Percentiles rank a stretch among this genome's conserved stretches.
phyloP scores from a whole-genome alignment of 2,329 filamentous ascomycete species.

The Epichloe glyceriae region DNA sequence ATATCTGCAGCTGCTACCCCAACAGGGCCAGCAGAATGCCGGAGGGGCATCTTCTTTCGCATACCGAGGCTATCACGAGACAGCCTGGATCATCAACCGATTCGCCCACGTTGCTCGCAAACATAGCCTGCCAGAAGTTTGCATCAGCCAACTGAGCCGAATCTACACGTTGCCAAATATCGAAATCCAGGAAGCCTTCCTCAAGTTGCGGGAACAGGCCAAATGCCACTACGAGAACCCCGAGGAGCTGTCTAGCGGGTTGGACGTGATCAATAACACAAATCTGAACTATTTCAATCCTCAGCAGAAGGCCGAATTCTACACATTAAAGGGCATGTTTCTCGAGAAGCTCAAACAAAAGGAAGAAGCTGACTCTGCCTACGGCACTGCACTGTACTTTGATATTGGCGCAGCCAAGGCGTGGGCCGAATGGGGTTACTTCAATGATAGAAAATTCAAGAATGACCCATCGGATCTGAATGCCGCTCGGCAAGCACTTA shows the following conservation, averaged over 20 bases:
- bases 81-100: constrained; percentile 98
- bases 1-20: constrained; percentile 74
- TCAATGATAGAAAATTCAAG: constrained; percentile 94
- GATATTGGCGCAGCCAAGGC: constrained; percentile 93
- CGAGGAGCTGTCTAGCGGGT: constrained; percentile 76
- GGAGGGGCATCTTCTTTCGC: constrained; percentile 80
- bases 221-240: constrained; percentile 98
- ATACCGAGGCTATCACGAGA: constrained; percentile 95
- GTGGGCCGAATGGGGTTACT: constrained; percentile 98
- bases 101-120: constrained; percentile 97
- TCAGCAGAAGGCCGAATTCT: constrained; percentile 96
- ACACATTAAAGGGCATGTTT: constrained; percentile 99
- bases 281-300: constrained; percentile 97
- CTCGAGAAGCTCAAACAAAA: constrained; percentile 84
- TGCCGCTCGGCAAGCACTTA: constrained; percentile 80
- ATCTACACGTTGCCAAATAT: constrained; percentile 99
- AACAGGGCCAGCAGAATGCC: constrained; percentile 59
- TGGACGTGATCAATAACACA: constrained; percentile 99
- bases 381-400: constrained; percentile 89
- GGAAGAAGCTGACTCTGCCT: constrained; percentile 84
- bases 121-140: constrained; percentile 92
- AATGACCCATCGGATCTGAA: constrained; percentile 71
- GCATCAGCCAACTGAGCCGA: constrained; percentile 89
- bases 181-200: constrained; percentile 96
- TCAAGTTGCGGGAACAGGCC: constrained; percentile 96